phyloP scores from a whole-genome alignment of 306 rosid genomes.

The Rosa chinensis region DNA sequence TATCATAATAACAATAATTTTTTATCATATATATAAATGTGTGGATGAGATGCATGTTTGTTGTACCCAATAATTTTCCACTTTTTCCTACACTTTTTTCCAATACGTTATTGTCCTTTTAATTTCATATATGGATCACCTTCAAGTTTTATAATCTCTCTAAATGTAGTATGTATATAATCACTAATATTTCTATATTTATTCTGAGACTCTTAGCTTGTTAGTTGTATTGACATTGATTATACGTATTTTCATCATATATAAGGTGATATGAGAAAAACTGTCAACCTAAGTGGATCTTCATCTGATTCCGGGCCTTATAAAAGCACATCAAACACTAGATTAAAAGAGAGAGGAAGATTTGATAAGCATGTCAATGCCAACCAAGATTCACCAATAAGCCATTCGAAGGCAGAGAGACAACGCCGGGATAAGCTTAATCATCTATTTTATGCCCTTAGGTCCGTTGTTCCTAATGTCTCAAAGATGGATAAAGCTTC shows the following conservation, averaged over 20 bases:
- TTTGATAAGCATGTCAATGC: background rate
- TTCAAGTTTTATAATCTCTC: too few relatives aligned
- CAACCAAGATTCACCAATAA: constrained; percentile 16
- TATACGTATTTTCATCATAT: background rate
- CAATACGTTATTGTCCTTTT: too few relatives aligned
- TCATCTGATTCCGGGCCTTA: constrained; percentile 28
- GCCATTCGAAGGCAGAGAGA: constrained; percentile 64
- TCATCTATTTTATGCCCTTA: constrained; percentile 54
- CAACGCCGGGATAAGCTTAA: constrained; percentile 52
- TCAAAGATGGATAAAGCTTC: constrained; percentile 81
- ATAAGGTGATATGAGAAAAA: constrained; percentile 1
- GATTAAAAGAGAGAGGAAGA: constrained; percentile 17
- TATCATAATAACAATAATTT: too few relatives aligned
- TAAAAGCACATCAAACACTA: background rate
- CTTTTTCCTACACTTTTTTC: too few relatives aligned
- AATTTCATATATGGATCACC: too few relatives aligned
- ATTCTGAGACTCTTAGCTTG: too few relatives aligned
- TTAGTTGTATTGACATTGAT: too few relatives aligned
- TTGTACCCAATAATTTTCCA: too few relatives aligned
- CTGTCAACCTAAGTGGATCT: background rate
- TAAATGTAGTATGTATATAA: too few relatives aligned
- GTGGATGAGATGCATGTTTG: too few relatives aligned
- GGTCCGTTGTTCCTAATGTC: constrained; percentile 61
- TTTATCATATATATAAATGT: too few relatives aligned
- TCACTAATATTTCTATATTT: too few relatives aligned